Evolutionary conservation across 352 stramenopile genomes (phyloP).

Genomic region (Plasmopara halstedii): DNA sequence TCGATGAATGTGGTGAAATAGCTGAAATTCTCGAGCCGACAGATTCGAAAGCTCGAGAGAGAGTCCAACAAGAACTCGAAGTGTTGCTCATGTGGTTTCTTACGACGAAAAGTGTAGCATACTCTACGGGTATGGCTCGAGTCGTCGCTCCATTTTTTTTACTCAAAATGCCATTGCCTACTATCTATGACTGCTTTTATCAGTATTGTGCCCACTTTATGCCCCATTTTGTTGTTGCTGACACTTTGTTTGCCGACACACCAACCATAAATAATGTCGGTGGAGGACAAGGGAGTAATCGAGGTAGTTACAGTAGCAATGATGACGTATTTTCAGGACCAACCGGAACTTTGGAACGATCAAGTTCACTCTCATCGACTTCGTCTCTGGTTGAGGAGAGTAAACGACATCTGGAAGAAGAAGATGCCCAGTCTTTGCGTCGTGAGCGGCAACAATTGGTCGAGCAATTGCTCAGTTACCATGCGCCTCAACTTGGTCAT

Average conservation of each 20-base stretch:
- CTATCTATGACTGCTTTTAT: conserved; percentile 84
- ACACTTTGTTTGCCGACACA: conserved; percentile 24
- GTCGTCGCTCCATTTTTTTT: conserved; percentile 71
- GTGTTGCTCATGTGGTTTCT: conserved; percentile 76
- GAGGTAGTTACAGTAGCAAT: conserved; percentile 26
- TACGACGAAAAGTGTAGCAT: conserved; percentile 71
- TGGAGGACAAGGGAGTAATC: conserved; percentile 6
- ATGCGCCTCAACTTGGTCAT: conserved; percentile 58
- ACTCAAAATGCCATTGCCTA: conserved; percentile 58
- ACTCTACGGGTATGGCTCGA: conserved; percentile 64
- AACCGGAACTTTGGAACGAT: conserved; percentile 12
- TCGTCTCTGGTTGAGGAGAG: conserved; percentile 23
- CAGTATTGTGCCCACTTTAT: conserved; percentile 72
- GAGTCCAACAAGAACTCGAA: conserved; percentile 57
- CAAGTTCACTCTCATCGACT: conserved; percentile 32
- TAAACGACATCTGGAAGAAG: conserved; percentile 23
- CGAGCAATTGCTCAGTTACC: conserved; percentile 69
- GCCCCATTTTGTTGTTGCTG: conserved; percentile 57
- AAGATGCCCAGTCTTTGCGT: conserved; percentile 23
- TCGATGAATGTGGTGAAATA: conserved; percentile 45
- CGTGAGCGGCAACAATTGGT: conserved; percentile 54
- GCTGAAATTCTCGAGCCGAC: conserved; percentile 26
- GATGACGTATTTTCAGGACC: conserved; percentile 13
- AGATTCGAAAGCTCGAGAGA: conserved; percentile 15
- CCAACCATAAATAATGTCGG: neutral